Percentiles rank a stretch among this genome's conserved stretches.
Evolutionary conservation across 768 basidiomycete genomes (phyloP).

Genomic region (Lactarius akahatsu): DNA sequence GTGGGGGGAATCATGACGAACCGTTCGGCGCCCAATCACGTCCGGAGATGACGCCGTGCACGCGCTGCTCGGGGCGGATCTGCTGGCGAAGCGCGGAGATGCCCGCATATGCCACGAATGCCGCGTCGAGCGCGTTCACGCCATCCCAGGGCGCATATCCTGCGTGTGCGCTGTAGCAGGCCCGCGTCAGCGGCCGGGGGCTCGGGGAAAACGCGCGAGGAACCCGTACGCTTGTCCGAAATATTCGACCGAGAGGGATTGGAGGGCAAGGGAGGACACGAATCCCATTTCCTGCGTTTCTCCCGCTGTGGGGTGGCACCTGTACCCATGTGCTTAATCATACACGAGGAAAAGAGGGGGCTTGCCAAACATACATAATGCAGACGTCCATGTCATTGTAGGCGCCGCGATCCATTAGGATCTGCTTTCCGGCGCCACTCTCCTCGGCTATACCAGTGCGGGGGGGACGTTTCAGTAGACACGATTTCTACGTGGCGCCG

Average conservation of each 20-base stretch:
- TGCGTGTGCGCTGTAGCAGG: constrained; percentile 62
- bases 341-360: not conserved
- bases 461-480: not conserved
- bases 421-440: constrained; percentile 72
- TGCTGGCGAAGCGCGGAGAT: constrained; percentile 85
- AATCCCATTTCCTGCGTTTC: constrained; percentile 48
- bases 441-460: constrained; percentile 62
- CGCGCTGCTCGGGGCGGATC: constrained; percentile 74
- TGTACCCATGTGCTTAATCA: constrained; percentile 32
- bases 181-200: not conserved
- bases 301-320: constrained; percentile 74
- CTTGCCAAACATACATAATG: constrained; percentile 52
- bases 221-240: constrained; percentile 63
- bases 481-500: too few relatives aligned
- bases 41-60: constrained; percentile 76
- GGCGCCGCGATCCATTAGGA: constrained; percentile 69
- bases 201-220: not conserved
- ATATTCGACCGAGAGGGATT: constrained; percentile 66
- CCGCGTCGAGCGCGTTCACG: constrained; percentile 84
- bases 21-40: constrained; percentile 69
- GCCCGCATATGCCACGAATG: constrained; percentile 77
- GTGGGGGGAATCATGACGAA: constrained; percentile 34
- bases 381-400: constrained; percentile 82
- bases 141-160: constrained; percentile 86
- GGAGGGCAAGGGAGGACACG: constrained; percentile 61